These are phyloP conservation scores for Diaporthe amygdali DNA, from an alignment of 2,329 filamentous ascomycete genomes.

Conservation along the genomic window DNA sequence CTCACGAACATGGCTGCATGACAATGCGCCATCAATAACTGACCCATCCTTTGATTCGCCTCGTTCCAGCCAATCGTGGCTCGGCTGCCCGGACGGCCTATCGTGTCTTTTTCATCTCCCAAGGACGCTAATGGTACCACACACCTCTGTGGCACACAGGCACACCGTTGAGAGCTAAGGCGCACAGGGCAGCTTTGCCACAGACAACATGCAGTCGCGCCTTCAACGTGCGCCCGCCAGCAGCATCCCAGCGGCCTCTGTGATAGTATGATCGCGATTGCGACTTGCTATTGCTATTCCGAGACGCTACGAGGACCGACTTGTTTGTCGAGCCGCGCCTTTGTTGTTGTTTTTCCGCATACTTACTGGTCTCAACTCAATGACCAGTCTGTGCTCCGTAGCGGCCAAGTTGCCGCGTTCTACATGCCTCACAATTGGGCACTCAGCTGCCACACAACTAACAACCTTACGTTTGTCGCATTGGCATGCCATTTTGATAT, in stretches of 20 bases:
- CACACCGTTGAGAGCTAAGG: slow-evolving; percentile 1
- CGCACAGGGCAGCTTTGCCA: slow-evolving; percentile 12
- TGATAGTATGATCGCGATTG: neutral
- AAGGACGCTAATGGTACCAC: slow-evolving; percentile 7
- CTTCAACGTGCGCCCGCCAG: slow-evolving; percentile 2
- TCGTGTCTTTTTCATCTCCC: slow-evolving; percentile 18
- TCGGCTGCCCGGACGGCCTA: neutral
- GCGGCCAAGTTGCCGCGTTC: slow-evolving; percentile 1
- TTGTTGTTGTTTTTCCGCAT: neutral
- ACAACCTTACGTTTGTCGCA: slow-evolving; percentile 8
- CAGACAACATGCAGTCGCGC: neutral
- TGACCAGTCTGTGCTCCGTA: neutral
- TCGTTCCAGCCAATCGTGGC: slow-evolving; percentile 1
- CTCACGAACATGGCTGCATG: slow-evolving; percentile 21
- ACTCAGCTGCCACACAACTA: neutral
- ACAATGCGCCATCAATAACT: slow-evolving; percentile 13
- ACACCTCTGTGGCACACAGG: neutral
- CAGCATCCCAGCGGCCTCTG: neutral
- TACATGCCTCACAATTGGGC: neutral
- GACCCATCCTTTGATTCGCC: slow-evolving; percentile 21
- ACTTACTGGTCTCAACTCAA: neutral
- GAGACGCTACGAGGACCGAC: neutral
- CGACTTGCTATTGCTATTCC: neutral
- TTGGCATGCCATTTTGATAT: slow-evolving; percentile 11
- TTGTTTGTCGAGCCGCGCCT: neutral